Base-by-base conservation (phyloP, 148 eudicot species). In the Euryodendron excelsum region DNA sequence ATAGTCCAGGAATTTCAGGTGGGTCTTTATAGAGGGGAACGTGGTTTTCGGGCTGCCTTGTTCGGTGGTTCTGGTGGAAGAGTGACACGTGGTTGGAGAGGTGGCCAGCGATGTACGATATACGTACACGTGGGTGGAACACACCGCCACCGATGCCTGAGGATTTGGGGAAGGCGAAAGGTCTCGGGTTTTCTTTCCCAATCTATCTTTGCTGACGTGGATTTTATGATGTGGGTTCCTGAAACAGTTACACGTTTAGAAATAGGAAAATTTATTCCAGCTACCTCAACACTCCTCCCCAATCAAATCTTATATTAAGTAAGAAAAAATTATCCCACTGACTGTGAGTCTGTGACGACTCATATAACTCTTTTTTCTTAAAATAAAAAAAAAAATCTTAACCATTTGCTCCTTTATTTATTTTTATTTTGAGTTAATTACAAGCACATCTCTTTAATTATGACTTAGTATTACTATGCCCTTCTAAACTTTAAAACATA, bases 81-180 rank as follows among this genome's bases (percentile, higher is more conserved):
- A 50, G 55, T 52, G 82, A 69, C 69, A 79, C 79, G 85, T 83
- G 85, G 82, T n/a, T 53, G 62, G 48, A 17, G 52, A 21, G 77
- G 61, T 50, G 64, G 73, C 44, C 64, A n/a, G 47, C 1, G 41
- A 37, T 66, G 78, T 72, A 31, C 44, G 33, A 4, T 14, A 41
- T 1, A 17, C 0, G 55, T 56, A 83, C 85, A 75, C 79, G 85
- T 83, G 82, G 76, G 30, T 27, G 78, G 66, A 62, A 20, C 48
- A 0, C 5, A 65, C 56, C 18, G 82, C 72, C 81, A 25, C 71
- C 66, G 72, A 28, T 50, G 73, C 66, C 56, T 64, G 18, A 65
- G 77, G 78, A 28, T 71, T 28, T 48, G 53, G 73, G 25, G 25
- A 33, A 23, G 13, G 15, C 41, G 69, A 67, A 37, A 41, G 31